Evolutionary conservation across 768 basidiomycete species (phyloP).

Genomic region (Suillus lakei): DNA sequence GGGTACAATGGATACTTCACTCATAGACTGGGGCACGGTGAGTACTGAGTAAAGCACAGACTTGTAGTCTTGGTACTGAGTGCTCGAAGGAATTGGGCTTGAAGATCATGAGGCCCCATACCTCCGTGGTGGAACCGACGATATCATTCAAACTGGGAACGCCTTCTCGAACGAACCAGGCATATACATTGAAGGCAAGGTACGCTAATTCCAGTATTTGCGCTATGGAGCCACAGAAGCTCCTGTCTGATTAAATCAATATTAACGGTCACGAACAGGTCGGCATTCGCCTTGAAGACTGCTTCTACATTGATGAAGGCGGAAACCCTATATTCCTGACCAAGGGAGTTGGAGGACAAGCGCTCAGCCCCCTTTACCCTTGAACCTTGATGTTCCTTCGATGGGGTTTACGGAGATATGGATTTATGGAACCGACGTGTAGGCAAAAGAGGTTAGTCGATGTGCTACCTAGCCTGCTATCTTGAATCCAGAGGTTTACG

Average conservation of each 20-base stretch:
- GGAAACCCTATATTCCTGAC: constrained; percentile 67
- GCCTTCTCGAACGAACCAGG: constrained; percentile 86
- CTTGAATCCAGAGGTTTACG: not conserved
- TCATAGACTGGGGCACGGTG: constrained; percentile 82
- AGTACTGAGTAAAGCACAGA: constrained; percentile 17
- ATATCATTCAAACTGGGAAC: constrained; percentile 63
- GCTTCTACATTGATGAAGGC: constrained; percentile 66
- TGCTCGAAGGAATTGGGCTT: constrained; percentile 72
- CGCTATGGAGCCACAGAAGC: not conserved
- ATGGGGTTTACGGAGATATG: not conserved
- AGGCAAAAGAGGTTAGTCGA: not conserved
- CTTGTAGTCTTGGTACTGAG: constrained; percentile 12
- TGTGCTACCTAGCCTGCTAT: not conserved
- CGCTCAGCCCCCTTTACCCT: constrained; percentile 41
- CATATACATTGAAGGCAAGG: constrained; percentile 72
- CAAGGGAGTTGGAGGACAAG: constrained; percentile 63
- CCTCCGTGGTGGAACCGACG: constrained; percentile 69
- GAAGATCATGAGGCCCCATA: constrained; percentile 86
- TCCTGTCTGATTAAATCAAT: constrained; percentile 14
- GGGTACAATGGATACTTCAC: constrained; percentile 70
- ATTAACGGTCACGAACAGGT: constrained; percentile 46
- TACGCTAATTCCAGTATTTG: constrained; percentile 28
- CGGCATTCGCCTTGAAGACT: constrained; percentile 85
- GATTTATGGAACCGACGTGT: not conserved
- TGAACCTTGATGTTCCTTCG: constrained; percentile 20